Conservation (phyloP, 495 filamentous ascomycete species). For the Talaromyces stipitatus region DNA sequence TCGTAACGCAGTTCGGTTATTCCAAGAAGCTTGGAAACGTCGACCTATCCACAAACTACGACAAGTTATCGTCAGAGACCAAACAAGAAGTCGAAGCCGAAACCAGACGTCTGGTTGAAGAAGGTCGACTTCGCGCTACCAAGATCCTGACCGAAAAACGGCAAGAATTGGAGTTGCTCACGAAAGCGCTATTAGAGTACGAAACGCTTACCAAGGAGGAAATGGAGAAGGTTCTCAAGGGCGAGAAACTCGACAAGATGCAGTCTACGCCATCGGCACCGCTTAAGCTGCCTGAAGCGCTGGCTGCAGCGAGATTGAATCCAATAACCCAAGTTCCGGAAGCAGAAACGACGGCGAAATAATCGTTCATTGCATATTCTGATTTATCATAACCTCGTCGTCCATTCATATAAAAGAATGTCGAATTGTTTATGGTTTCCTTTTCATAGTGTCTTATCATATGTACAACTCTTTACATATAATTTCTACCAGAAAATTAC, state of each 20-base stretch:
- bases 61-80: constrained; percentile 74
- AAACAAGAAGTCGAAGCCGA: constrained; percentile 78
- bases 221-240: constrained; percentile 77
- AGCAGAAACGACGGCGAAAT: constrained; percentile 19
- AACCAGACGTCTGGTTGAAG: constrained; percentile 77
- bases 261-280: constrained; percentile 33
- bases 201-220: constrained; percentile 84
- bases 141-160: constrained; percentile 62
- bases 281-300: constrained; percentile 47
- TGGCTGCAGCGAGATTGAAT: constrained; percentile 22
- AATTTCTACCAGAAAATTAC: constrained; percentile 5
- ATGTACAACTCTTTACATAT: constrained; percentile 1
- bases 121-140: constrained; percentile 65
- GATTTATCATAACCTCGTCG: constrained; percentile 2
- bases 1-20: constrained; percentile 86
- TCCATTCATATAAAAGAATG: constrained; percentile 14
- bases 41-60: constrained; percentile 71
- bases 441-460: not conserved
- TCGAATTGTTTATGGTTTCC: constrained; percentile 16
- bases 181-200: constrained; percentile 86
- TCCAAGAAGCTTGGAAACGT: constrained; percentile 83
- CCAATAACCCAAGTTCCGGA: constrained; percentile 13
- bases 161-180: constrained; percentile 77
- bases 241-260: constrained; percentile 70
- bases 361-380: constrained; percentile 7